phyloP scores from a whole-genome alignment of 371 early-diverging fungal species.

The Mucor saturninus region DNA sequence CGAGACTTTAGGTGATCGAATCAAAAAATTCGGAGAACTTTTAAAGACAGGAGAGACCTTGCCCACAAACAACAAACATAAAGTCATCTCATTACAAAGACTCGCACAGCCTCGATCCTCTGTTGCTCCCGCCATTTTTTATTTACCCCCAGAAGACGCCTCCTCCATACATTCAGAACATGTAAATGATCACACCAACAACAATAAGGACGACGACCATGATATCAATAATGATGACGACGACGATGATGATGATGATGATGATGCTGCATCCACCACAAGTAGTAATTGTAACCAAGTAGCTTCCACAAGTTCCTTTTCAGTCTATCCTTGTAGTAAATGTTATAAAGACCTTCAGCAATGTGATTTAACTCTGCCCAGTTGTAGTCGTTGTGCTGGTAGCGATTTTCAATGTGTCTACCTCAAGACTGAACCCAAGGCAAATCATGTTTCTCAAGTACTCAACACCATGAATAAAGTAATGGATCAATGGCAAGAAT shows the following conservation, averaged over 20 bases:
- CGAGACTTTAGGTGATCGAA: constrained; percentile 35
- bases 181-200: no score
- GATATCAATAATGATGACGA: neutral
- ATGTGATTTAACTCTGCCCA: constrained; percentile 43
- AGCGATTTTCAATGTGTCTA: constrained; percentile 40
- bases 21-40: constrained; percentile 32
- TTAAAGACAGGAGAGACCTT: constrained; percentile 26
- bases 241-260: neutral
- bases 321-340: constrained; percentile 48
- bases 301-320: constrained; percentile 31
- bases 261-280: constrained; percentile 3
- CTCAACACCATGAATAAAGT: constrained; percentile 45
- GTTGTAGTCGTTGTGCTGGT: constrained; percentile 40
- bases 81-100: constrained; percentile 21
- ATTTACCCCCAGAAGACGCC: neutral
- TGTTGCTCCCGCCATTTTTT: constrained; percentile 11
- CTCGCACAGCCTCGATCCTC: constrained; percentile 21
- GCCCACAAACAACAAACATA: constrained; percentile 8
- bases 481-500: constrained; percentile 46
- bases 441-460: constrained; percentile 44
- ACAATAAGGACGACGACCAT: neutral
- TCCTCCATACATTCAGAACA: neutral
- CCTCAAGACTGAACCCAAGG: constrained; percentile 44
- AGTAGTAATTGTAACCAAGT: constrained; percentile 14
- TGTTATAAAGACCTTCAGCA: constrained; percentile 49